Conservation (phyloP, 2,329 filamentous ascomycete species). For the Xylogone sp. region DNA sequence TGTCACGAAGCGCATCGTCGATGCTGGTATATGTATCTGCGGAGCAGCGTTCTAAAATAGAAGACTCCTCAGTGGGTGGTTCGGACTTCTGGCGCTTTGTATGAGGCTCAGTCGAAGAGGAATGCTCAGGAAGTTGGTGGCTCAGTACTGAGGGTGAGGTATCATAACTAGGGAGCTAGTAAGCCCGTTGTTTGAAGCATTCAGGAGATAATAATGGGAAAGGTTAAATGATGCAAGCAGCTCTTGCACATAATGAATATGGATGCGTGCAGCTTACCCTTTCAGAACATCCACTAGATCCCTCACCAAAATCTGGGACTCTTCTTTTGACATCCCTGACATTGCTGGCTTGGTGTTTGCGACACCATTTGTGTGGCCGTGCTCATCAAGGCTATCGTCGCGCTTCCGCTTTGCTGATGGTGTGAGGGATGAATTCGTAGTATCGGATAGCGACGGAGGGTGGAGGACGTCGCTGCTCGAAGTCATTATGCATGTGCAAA, state of each 20-base stretch:
- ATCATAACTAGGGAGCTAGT: constrained; percentile 47
- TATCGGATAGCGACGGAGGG: constrained; percentile 26
- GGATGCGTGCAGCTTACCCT: constrained; percentile 32
- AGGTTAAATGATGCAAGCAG: not conserved
- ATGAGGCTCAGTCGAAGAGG: constrained; percentile 46
- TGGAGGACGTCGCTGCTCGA: constrained; percentile 38
- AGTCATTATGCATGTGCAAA: constrained; percentile 22
- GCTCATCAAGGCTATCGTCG: constrained; percentile 41
- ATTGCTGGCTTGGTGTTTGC: constrained; percentile 14
- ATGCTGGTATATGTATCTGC: constrained; percentile 53
- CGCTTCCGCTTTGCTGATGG: constrained; percentile 55
- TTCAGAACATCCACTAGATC: constrained; percentile 40
- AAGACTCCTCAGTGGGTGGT: constrained; percentile 38
- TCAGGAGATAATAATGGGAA: not conserved
- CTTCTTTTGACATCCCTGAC: constrained; percentile 21
- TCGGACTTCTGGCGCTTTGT: constrained; percentile 58
- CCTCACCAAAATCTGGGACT: constrained; percentile 32
- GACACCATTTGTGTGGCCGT: constrained; percentile 21
- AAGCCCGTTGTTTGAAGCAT: not conserved
- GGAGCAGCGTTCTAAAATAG: constrained; percentile 31
- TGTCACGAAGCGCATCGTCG: constrained; percentile 60
- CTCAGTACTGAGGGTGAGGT: constrained; percentile 51
- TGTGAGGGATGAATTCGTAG: constrained; percentile 21
- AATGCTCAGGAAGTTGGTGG: constrained; percentile 43
- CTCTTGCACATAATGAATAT: constrained; percentile 6